phyloP scores from a whole-genome alignment of 2,329 filamentous ascomycete genomes.

The Microdochium paspali region DNA sequence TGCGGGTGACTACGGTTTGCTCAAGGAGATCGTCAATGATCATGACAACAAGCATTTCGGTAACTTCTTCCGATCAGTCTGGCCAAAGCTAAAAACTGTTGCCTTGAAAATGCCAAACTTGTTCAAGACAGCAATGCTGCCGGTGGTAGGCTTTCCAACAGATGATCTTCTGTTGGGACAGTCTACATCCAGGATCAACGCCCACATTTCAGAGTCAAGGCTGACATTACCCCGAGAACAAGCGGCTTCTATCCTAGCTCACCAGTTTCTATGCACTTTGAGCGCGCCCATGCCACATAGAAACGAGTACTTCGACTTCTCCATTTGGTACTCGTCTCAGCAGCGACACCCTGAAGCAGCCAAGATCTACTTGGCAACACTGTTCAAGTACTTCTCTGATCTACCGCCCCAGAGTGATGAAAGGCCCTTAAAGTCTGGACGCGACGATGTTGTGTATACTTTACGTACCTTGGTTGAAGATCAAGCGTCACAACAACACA shows the following conservation, averaged over 20 bases:
- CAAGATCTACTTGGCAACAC: conserved; percentile 17
- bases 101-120: conserved; percentile 10
- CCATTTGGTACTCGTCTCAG: conserved; percentile 21
- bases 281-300: conserved; percentile 8
- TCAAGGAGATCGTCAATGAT: conserved; percentile 5
- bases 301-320: conserved; percentile 19
- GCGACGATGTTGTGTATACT: background rate
- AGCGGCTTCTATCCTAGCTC: conserved; percentile 17
- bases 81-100: conserved; percentile 13
- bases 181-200: background rate
- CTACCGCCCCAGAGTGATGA: conserved; percentile 3
- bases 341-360: conserved; percentile 19
- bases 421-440: background rate
- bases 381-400: conserved; percentile 18
- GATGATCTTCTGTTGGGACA: background rate
- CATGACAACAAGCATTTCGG: background rate
- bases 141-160: background rate
- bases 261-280: conserved; percentile 21
- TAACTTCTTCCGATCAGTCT: conserved; percentile 7
- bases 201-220: conserved; percentile 9
- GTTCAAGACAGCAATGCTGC: conserved; percentile 8
- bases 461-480: background rate
- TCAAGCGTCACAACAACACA: background rate
- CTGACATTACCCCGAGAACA: conserved; percentile 11
- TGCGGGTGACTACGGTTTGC: conserved; percentile 12